Percentiles rank a stretch among this genome's conserved stretches.
These are phyloP conservation scores for Fusarium sp. DNA, from an alignment of 2,329 filamentous ascomycete genomes.

Conservation along the genomic window DNA sequence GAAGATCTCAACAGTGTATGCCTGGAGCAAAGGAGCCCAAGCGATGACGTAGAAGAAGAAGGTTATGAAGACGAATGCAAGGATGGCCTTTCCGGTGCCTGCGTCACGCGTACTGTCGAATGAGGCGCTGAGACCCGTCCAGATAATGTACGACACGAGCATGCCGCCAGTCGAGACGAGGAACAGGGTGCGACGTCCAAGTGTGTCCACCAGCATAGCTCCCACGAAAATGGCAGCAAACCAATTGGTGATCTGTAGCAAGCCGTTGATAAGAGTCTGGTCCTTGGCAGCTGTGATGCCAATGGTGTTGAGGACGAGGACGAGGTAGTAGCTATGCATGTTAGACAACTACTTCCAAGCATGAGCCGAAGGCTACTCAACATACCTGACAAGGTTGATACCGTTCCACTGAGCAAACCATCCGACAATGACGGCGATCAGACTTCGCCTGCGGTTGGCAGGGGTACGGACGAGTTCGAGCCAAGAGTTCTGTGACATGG, in stretches of 20 bases:
- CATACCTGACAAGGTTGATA: conserved; percentile 30
- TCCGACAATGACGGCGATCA: conserved; percentile 36
- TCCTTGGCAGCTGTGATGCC: conserved; percentile 52
- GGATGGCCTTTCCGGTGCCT: conserved; percentile 42
- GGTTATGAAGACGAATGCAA: conserved; percentile 53
- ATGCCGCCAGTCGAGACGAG: conserved; percentile 51
- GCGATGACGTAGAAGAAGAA: conserved; percentile 51
- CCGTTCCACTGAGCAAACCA: conserved; percentile 40
- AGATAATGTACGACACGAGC: conserved; percentile 49
- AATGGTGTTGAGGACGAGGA: conserved; percentile 51
- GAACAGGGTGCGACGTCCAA: conserved; percentile 53
- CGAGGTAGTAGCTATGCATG: conserved; percentile 47
- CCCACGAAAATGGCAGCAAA: conserved; percentile 50
- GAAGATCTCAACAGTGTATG: conserved; percentile 44
- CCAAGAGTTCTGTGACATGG: conserved; percentile 49
- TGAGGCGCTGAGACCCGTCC: conserved; percentile 43
- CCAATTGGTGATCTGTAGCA: conserved; percentile 51
- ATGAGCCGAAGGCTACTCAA: accelerated
- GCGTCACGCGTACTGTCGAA: conserved; percentile 33
- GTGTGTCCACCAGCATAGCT: conserved; percentile 51
- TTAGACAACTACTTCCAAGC: not conserved
- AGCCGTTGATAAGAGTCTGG: conserved; percentile 43
- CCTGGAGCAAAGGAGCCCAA: conserved; percentile 47
- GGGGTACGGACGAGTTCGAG: conserved; percentile 53
- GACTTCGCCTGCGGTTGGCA: conserved; percentile 40